Evolutionary conservation across 148 eudicot genomes (phyloP), one percentile per base, ranked within the genome.

Genomic region (Talinum fruticosum): DNA sequence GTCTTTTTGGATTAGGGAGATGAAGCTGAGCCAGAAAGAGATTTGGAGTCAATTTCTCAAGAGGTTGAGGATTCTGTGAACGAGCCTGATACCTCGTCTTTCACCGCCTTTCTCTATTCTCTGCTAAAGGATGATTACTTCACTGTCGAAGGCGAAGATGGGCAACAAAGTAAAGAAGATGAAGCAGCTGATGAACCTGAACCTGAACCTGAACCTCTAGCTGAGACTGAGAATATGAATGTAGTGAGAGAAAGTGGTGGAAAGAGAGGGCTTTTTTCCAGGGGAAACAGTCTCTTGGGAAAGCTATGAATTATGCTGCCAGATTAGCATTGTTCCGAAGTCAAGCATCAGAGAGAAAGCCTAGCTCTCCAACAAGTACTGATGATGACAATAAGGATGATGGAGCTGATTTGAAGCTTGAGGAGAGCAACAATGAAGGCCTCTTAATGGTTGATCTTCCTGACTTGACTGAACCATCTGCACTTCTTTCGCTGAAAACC

Each of bases 61-160:
- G 97, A 89, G 71, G 80, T 16, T 29, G 79, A 38, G 8, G 82
- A 83, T 62, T 28, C 66, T 26, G 85, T 73, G 47, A 88, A 85
- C 7, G 99, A 92, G 70, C 99, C 99, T 18, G 99, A 96, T 87
- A 96, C 99, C 21, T 93, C 99, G 57, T 96, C 99, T 33, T 96
- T 96, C 75, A 71, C 94, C 28, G 99, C 99, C 59, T 96, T 96
- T 78, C 86, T 96, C 0, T 87, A 82, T 79, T 90, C 97, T 24
- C 76, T 96, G 13, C 62, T 96, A 38, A 83, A 83, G 66, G 85
- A 83, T 72, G 85, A 83, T 37, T 83, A 83, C 77, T 83, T 83
- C 72, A 72, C 73, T 76, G 80, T 90, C 61, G 90, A 86, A 54
- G 74, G 86, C 38, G 83, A 72, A 34, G 79, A 75, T 57, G 85